Evolutionary conservation across 768 basidiomycete genomes (phyloP), one percentile per base, ranked within the genome.

Genomic region (Hydnomerulius pinastri): DNA sequence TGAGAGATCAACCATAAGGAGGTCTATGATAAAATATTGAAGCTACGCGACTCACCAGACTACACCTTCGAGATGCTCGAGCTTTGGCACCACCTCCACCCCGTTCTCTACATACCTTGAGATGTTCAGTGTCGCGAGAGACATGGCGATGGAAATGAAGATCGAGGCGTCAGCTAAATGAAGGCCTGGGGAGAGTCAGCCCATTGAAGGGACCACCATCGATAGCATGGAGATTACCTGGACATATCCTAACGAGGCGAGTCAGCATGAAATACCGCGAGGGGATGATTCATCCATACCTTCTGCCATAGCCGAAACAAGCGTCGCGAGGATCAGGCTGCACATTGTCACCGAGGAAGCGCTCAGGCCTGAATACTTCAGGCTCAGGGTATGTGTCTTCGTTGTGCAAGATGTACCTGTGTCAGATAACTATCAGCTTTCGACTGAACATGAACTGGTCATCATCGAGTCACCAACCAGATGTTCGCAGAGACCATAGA

Each of bases 291-390:
- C n/a, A n/a, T n/a, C n/a, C n/a, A n/a, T n/a, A n/a, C n/a, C n/a
- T 51, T 21, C 54, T 52, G 29, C 46, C 56, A 33, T 27, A 54
- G 20, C 59, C 52, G 12, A 61, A 61, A 44, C 56, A 55, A 7
- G n/a, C 41, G 6, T 51, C 43, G 1, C 49, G 29, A 3, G 53
- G 44, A 24, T 55, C 50, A 1, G 17, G 33, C 8, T 61, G 45
- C 6, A 33, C 48, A n/a, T 47, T 3, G 2, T 48, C 40, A 2
- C 48, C n/a, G n/a, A 50, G 45, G 28, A 56, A 59, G 23, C 58
- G 28, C 37, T 55, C 49, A 1, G 54, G 58, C 6, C 48, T 23
- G 11, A 60, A 60, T 1, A 46, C 36, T 0, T 54, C 46, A 3
- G 59, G 59, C 13, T 50, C 13, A 10, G 47, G 43, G 20, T 58